A percentile compares a stretch with the other conserved stretches of the same genome.
phyloP scores from a whole-genome alignment of 192 early-diverging fungal species.

The Linnemannia hyalina region DNA sequence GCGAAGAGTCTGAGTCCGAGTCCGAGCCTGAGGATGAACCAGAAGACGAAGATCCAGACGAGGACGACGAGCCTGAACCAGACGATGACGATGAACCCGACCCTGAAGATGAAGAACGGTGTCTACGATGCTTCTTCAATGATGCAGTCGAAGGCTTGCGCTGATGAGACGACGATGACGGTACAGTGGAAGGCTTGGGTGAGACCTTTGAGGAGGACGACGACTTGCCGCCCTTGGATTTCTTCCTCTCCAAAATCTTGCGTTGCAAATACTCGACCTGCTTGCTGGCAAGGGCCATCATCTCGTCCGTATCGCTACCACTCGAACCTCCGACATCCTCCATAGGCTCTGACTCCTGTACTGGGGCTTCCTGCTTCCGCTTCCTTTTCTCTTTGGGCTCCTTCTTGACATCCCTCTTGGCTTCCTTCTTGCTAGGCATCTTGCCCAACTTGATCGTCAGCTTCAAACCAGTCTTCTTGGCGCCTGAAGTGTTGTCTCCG shows the following conservation, averaged over 20 bases:
- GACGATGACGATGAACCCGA: conserved; percentile 26
- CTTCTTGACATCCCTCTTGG: conserved; percentile 26
- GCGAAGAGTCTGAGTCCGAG: conserved; percentile 18
- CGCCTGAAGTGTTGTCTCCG: neutral
- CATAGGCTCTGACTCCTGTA: neutral
- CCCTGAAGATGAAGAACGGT: conserved; percentile 29
- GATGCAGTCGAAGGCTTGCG: conserved; percentile 15
- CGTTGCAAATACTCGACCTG: conserved; percentile 54
- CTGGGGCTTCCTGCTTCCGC: neutral
- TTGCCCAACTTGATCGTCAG: conserved; percentile 50
- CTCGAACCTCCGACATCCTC: conserved; percentile 26
- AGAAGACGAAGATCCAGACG: conserved; percentile 12
- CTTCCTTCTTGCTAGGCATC: conserved; percentile 21
- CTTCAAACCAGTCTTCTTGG: conserved; percentile 40
- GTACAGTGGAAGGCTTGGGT: conserved; percentile 1
- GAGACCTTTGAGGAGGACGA: conserved; percentile 27
- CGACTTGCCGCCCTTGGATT: conserved; percentile 30
- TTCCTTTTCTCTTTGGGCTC: conserved; percentile 18
- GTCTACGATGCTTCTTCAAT: conserved; percentile 25
- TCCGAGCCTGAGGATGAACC: conserved; percentile 19
- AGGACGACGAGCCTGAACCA: conserved; percentile 7
- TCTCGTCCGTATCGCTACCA: conserved; percentile 51
- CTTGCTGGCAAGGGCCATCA: conserved; percentile 53
- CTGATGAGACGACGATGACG: conserved; percentile 2
- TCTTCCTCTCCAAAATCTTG: conserved; percentile 50